Evolutionary conservation across 2,329 filamentous ascomycete species (phyloP).

Genomic region (Fusarium sp.): DNA sequence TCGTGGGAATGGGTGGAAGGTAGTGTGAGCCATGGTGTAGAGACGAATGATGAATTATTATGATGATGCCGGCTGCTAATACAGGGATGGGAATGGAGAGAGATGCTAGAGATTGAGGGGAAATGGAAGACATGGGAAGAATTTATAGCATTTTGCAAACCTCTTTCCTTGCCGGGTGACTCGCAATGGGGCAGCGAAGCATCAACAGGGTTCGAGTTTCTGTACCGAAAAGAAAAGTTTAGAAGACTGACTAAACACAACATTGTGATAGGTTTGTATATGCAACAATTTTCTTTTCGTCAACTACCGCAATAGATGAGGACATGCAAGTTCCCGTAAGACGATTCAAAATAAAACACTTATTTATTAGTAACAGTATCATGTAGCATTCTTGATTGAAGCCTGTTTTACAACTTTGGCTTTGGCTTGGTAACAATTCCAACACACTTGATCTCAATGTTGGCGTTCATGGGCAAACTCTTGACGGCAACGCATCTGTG

Average conservation of each 20-base stretch:
- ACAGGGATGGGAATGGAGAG: accelerated
- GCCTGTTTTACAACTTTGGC: conserved; percentile 21
- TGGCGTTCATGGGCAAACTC: conserved; percentile 47
- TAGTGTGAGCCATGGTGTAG: neutral
- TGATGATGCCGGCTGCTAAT: neutral
- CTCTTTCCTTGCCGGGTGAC: no score
- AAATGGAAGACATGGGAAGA: neutral
- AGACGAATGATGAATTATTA: neutral
- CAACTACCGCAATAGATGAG: no score
- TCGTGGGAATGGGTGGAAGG: neutral
- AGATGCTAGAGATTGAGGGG: no score
- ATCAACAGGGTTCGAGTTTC: no score
- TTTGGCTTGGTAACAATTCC: conserved; percentile 41
- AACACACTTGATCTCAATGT: conserved; percentile 51
- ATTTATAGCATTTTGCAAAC: neutral
- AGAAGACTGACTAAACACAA: no score
- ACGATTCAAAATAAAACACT: no score
- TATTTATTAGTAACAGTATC: no score
- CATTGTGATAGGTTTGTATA: no score
- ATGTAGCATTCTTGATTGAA: neutral
- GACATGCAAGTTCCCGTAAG: no score
- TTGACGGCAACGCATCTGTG: conserved; percentile 50
- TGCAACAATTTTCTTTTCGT: no score
- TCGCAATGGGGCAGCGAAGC: no score
- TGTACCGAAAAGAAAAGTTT: no score